Evolutionary conservation across 1,284 basidiomycete species (phyloP).

Genomic region (Tylopilus sp.): DNA sequence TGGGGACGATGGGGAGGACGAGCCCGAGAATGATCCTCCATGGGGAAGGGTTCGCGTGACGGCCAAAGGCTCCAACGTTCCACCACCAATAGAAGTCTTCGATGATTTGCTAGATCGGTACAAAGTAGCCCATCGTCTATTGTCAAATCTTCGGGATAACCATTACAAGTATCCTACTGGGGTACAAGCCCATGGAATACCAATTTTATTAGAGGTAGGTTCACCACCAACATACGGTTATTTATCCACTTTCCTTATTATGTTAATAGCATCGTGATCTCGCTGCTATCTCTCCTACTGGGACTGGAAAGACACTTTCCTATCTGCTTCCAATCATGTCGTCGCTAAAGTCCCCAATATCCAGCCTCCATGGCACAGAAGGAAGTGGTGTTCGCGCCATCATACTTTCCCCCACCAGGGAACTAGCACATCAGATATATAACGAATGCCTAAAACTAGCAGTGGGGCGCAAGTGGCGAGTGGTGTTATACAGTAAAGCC

Average conservation of each 20-base stretch:
- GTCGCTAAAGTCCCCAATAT: conserved; percentile 59
- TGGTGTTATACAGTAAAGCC: conserved; percentile 83
- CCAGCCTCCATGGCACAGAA: conserved; percentile 45
- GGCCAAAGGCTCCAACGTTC: conserved; percentile 67
- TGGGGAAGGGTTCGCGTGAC: conserved; percentile 60
- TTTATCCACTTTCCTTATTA: not conserved
- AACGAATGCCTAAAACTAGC: conserved; percentile 88
- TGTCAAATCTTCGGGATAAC: conserved; percentile 60
- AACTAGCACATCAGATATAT: conserved; percentile 95
- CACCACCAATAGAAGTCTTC: conserved; percentile 58
- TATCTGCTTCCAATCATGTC: conserved; percentile 84
- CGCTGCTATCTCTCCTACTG: conserved; percentile 90
- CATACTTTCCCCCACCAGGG: conserved; percentile 89
- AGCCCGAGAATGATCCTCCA: conserved; percentile 31
- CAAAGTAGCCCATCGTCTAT: conserved; percentile 52
- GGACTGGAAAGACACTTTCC: conserved; percentile 90
- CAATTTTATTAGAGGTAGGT: conserved; percentile 69
- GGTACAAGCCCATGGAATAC: conserved; percentile 72
- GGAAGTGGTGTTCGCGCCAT: conserved; percentile 73
- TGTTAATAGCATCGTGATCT: conserved; percentile 66
- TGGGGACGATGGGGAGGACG: conserved; percentile 33
- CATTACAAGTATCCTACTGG: conserved; percentile 67
- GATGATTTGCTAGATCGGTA: conserved; percentile 56
- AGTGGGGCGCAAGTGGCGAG: conserved; percentile 80
- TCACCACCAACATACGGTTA: not conserved